Percentiles rank a stretch among this genome's conserved stretches.
Evolutionary conservation across 169 alveolate genomes (phyloP).

Genomic region (Cryptosporidium ubiquitum): DNA sequence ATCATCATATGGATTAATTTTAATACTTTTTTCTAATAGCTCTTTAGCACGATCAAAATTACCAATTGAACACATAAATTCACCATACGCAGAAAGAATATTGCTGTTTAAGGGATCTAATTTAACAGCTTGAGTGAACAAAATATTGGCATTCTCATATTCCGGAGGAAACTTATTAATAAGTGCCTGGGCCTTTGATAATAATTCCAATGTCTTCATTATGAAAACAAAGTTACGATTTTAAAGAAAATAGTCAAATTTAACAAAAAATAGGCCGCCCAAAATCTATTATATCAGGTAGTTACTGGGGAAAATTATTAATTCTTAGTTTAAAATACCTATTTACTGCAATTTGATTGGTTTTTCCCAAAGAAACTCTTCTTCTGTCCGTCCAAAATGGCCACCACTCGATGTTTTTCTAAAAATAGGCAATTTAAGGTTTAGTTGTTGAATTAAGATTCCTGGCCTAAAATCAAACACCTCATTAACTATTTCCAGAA

Average conservation of each 20-base stretch:
- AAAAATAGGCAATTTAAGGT: constrained; percentile 90
- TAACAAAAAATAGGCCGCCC: constrained; percentile 2
- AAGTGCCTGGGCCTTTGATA: constrained; percentile 24
- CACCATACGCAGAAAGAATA: constrained; percentile 51
- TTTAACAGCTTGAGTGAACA: constrained; percentile 9
- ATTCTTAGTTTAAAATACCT: neutral
- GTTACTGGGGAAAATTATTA: neutral
- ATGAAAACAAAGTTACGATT: neutral
- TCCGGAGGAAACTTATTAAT: constrained; percentile 54
- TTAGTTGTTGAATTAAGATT: constrained; percentile 90
- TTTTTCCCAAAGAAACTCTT: constrained; percentile 94
- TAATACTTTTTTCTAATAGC: constrained; percentile 31
- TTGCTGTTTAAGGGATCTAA: constrained; percentile 48
- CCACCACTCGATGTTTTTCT: constrained; percentile 95
- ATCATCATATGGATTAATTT: constrained; percentile 31
- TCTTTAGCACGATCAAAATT: constrained; percentile 8
- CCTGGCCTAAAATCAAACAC: constrained; percentile 98
- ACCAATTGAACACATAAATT: constrained; percentile 39
- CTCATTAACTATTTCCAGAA: constrained; percentile 89
- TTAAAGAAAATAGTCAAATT: neutral
- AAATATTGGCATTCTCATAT: constrained; percentile 23
- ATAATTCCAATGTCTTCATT: constrained; percentile 28
- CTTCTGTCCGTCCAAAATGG: constrained; percentile 96
- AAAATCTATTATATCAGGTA: neutral
- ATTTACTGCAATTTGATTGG: constrained; percentile 68